Conservation (phyloP, 2,329 filamentous ascomycete genomes). For the Cladobotryum mycophilum region DNA sequence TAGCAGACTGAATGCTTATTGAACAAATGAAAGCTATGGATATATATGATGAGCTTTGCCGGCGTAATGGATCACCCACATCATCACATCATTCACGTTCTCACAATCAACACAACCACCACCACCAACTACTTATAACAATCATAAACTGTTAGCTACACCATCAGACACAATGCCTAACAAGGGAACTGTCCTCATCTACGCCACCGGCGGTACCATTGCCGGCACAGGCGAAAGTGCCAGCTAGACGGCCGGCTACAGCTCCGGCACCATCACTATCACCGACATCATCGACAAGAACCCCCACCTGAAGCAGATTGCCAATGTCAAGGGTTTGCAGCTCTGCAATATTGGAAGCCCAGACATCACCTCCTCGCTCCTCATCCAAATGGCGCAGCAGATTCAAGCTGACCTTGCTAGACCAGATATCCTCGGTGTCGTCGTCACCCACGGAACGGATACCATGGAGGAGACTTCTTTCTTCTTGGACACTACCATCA, state of each 20-base stretch:
- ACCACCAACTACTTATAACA: too few relatives aligned
- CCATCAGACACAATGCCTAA: neutral
- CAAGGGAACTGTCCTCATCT: constrained; percentile 40
- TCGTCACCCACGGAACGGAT: constrained; percentile 61
- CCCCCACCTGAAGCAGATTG: constrained; percentile 47
- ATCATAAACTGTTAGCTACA: too few relatives aligned
- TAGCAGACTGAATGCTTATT: too few relatives aligned
- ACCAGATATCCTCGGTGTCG: constrained; percentile 40
- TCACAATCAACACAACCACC: too few relatives aligned
- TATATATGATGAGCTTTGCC: too few relatives aligned
- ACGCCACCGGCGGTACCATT: constrained; percentile 54
- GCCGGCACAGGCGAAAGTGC: constrained; percentile 44
- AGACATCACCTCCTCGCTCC: constrained; percentile 42
- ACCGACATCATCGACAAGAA: constrained; percentile 47
- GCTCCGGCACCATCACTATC: constrained; percentile 39
- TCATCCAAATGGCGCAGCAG: constrained; percentile 40
- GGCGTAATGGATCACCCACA: too few relatives aligned
- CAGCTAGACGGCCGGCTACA: constrained; percentile 40
- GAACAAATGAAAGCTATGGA: too few relatives aligned
- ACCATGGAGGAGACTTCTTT: constrained; percentile 59
- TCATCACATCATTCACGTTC: too few relatives aligned
- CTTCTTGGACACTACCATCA: constrained; percentile 53
- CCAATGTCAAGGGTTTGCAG: constrained; percentile 48
- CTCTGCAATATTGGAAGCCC: constrained; percentile 43
- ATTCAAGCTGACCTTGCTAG: constrained; percentile 43